Evolutionary conservation across 768 basidiomycete species (phyloP).

Genomic region (Lactarius pseudohatsudake): DNA sequence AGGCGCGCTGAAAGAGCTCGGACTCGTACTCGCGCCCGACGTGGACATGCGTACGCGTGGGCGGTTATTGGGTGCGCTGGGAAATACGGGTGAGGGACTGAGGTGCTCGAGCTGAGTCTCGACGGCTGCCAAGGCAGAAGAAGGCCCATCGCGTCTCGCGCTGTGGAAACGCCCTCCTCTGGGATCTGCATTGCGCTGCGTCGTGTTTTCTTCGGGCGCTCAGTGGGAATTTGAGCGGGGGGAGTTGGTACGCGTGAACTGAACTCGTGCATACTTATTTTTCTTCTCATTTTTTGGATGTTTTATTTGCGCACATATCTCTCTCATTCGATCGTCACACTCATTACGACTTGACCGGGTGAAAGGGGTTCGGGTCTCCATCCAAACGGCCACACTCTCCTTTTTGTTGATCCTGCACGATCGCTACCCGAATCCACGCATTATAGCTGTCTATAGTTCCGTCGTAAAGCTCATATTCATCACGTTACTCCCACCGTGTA

Average conservation of each 20-base stretch:
- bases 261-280: neutral
- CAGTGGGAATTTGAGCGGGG: conserved; percentile 30
- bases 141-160: conserved; percentile 32
- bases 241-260: conserved; percentile 13
- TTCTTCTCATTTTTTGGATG: no score
- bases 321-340: neutral
- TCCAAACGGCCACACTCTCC: neutral
- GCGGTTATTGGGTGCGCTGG: conserved; percentile 35
- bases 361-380: neutral
- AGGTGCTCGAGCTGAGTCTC: conserved; percentile 33
- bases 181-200: conserved; percentile 31
- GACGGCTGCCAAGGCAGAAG: conserved; percentile 37
- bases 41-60: conserved; percentile 38
- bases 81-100: conserved; percentile 32
- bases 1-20: conserved; percentile 23
- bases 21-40: conserved; percentile 27
- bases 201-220: conserved; percentile 35
- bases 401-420: neutral
- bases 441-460: neutral
- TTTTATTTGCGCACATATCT: no score
- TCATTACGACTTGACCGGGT: neutral
- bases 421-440: neutral
- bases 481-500: no score
- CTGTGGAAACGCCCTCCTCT: conserved; percentile 33
- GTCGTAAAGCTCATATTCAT: no score